Conservation (phyloP, 257 asterid genomes). For the Lycium ferocissimum region DNA sequence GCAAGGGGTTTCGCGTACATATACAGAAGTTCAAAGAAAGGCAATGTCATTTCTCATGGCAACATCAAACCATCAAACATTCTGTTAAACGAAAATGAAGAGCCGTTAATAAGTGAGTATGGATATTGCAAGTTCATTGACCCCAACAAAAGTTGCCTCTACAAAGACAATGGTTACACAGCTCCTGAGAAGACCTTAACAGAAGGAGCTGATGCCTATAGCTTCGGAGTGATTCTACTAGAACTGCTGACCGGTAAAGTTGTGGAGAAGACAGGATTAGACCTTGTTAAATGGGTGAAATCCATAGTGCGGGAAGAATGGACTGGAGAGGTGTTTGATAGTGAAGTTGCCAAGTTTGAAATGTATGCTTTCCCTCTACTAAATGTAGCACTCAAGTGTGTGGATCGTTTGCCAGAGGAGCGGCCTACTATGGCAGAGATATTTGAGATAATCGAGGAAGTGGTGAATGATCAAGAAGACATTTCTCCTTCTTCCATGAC, state of each 20-base stretch:
- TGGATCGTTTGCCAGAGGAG: constrained; percentile 39
- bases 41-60: constrained; percentile 52
- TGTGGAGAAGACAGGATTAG: constrained; percentile 46
- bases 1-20: constrained; percentile 50
- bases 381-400: constrained; percentile 54
- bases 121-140: constrained; percentile 41
- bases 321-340: constrained; percentile 60
- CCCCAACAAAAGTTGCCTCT: constrained; percentile 19
- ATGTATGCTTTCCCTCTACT: constrained; percentile 53
- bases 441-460: constrained; percentile 47
- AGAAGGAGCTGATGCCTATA: constrained; percentile 42
- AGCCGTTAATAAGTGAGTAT: constrained; percentile 54
- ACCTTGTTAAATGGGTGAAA: constrained; percentile 56
- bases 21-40: constrained; percentile 30
- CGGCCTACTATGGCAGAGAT: constrained; percentile 49
- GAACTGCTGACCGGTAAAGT: constrained; percentile 53
- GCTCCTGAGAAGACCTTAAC: constrained; percentile 45
- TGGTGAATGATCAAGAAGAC: constrained; percentile 42
- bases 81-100: constrained; percentile 40
- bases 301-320: constrained; percentile 54
- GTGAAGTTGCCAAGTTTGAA: constrained; percentile 33
- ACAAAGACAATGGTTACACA: constrained; percentile 33
- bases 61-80: constrained; percentile 58
- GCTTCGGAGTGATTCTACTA: constrained; percentile 48
- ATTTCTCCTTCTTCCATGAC: constrained; percentile 30